Evolutionary conservation across 2,329 filamentous ascomycete genomes (phyloP).

Genomic region (Ophiostoma sp.): DNA sequence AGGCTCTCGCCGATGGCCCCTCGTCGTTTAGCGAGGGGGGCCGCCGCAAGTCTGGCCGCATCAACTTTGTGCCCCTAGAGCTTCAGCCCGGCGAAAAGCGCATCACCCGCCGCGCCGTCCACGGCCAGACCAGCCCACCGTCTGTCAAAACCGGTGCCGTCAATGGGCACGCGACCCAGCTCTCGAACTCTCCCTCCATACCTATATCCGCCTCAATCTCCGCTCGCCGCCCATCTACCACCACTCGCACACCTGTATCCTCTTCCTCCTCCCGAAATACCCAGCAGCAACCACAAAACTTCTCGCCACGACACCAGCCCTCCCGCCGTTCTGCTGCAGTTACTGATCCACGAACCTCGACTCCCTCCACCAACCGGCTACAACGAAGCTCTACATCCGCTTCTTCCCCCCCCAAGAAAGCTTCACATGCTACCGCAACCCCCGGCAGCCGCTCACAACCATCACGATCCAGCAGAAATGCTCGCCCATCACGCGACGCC

Average conservation of each 20-base stretch:
- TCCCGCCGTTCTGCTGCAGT: constrained; percentile 5
- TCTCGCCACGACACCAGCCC: constrained; percentile 27
- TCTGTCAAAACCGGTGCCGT: constrained; percentile 28
- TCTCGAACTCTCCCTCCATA: background rate
- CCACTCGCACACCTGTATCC: constrained; percentile 29
- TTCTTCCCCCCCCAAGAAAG: constrained; percentile 34
- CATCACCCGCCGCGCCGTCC: constrained; percentile 44
- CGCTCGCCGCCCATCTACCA: constrained; percentile 28
- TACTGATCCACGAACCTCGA: constrained; percentile 13
- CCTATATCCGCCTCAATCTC: constrained; percentile 19
- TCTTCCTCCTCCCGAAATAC: background rate
- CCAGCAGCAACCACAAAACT: background rate
- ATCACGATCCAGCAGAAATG: constrained; percentile 28
- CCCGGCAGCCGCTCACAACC: constrained; percentile 37
- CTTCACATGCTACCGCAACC: constrained; percentile 33
- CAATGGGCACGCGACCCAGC: constrained; percentile 1
- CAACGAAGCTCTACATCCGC: constrained; percentile 31
- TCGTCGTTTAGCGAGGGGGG: constrained; percentile 76
- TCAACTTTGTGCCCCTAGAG: constrained; percentile 53
- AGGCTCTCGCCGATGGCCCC: constrained; percentile 74
- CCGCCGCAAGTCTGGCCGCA: constrained; percentile 59
- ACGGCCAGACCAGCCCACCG: constrained; percentile 35
- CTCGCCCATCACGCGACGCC: background rate
- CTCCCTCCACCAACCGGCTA: background rate
- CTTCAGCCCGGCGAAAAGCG: constrained; percentile 48